Evolutionary conservation across 2,329 filamentous ascomycete genomes (phyloP).

Genomic region (Claviceps monticola): DNA sequence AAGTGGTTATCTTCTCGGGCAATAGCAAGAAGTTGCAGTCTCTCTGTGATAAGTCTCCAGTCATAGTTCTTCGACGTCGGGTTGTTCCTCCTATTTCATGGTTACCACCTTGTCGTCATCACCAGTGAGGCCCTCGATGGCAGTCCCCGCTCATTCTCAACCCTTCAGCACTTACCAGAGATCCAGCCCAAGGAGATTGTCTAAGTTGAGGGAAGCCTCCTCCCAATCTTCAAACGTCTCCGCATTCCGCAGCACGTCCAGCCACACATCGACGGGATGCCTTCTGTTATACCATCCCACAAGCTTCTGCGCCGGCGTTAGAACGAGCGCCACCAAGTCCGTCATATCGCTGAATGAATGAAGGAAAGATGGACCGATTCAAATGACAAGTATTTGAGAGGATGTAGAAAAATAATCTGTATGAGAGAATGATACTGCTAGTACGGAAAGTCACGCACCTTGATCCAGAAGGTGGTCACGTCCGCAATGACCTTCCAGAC

Average conservation of each 20-base stretch:
- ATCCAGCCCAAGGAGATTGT: slow-evolving; percentile 67
- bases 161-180: slow-evolving; percentile 44
- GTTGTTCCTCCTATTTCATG: slow-evolving; percentile 55
- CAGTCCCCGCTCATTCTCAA: too few species aligned
- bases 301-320: slow-evolving; percentile 42
- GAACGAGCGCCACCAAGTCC: slow-evolving; percentile 6
- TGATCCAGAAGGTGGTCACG: slow-evolving; percentile 48
- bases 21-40: slow-evolving; percentile 55
- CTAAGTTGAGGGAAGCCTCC: slow-evolving; percentile 68
- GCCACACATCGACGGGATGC: slow-evolving; percentile 50
- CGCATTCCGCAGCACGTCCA: slow-evolving; percentile 51
- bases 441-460: slow-evolving; percentile 25
- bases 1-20: slow-evolving; percentile 61
- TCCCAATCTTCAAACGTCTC: slow-evolving; percentile 76
- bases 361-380: neutral
- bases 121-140: neutral
- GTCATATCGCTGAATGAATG: slow-evolving; percentile 9
- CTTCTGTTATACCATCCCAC: slow-evolving; percentile 52
- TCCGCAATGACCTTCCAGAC: slow-evolving; percentile 47
- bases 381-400: slow-evolving; percentile 1
- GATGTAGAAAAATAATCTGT: neutral
- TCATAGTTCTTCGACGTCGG: slow-evolving; percentile 73
- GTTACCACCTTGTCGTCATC: neutral
- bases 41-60: slow-evolving; percentile 67
- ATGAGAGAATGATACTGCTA: neutral